Evolutionary conservation across 2,329 filamentous ascomycete species (phyloP), one percentile per base, ranked within the genome.

Genomic region (Alternaria panax): DNA sequence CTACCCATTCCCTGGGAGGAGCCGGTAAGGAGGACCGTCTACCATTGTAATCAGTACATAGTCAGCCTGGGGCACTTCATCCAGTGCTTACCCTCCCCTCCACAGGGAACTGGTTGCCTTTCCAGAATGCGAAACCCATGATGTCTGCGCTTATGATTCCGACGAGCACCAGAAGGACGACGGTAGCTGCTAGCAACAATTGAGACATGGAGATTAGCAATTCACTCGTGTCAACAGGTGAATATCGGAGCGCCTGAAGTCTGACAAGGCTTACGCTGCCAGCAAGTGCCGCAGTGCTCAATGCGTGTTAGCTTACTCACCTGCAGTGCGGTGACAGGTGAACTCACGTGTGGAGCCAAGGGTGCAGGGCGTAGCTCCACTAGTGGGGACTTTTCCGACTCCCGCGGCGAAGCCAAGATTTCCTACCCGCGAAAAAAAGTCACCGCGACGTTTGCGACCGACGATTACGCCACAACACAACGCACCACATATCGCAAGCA

Each of bases 1-100:
- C 89, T 88, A 60, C 95, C 95, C 90, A 97, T 92, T 58, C 95
- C 95, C 74, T 97, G 92, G 0, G 95, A 97, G 30, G 90, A 93
- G 46, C 95, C 95, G 0, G 95, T 99, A 52, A 99, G 83, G 55
- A 98, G 83, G 52, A 96, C 85, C 2, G 93, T 97, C 93, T 97
- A 68, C 12, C 1, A 20, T 2, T 2, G 5, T 51, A 18, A 16
- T 62, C 9, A 45, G 66, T 16, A 56, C 55, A 5, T 46, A 5
- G 20, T 2, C 14, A 11, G 4, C 24, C 11, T 18, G 40, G n/a
- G 8, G 5, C 20, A 41, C 22, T 4, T 7, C 4, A 7, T 9
- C 4, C 8, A 9, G 14, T 9, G n/a, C 27, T 68, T 82, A 95
- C 93, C 84, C 90, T 91, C 77, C 92, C 92, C 70, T 93, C 88